Conservation (phyloP, 108 stramenopile genomes). For the Stephanodiscus triporus region DNA sequence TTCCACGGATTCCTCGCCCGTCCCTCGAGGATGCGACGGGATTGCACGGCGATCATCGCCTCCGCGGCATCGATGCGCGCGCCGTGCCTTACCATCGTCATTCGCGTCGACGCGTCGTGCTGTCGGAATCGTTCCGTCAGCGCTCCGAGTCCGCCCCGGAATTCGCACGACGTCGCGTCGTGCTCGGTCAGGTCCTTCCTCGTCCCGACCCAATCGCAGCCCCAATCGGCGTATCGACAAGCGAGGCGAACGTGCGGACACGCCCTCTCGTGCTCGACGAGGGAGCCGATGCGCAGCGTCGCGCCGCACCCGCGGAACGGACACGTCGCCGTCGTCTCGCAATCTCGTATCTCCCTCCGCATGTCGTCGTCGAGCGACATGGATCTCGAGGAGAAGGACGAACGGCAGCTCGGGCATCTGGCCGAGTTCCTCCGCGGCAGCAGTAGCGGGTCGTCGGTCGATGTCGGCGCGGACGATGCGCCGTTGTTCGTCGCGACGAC, state of each 20-base stretch:
- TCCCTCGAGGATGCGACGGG: conserved; percentile 1
- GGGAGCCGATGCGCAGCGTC: background rate
- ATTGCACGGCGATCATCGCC: conserved; percentile 2
- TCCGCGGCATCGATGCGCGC: conserved; percentile 2
- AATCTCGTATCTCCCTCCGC: conserved; percentile 25
- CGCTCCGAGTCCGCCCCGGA: conserved; percentile 4
- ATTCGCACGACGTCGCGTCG: conserved; percentile 19
- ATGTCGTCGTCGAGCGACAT: conserved; percentile 23
- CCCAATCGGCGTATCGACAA: conserved; percentile 44
- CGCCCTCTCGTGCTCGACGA: conserved; percentile 27
- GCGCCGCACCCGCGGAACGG: conserved; percentile 36
- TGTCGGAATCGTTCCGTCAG: conserved; percentile 13
- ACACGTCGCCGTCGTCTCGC: conserved; percentile 23
- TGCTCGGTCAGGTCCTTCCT: conserved; percentile 25
- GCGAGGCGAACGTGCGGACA: conserved; percentile 27
- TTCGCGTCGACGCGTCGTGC: background rate
- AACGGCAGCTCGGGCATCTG: conserved; percentile 46
- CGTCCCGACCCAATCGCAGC: conserved; percentile 45
- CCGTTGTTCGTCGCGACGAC: background rate
- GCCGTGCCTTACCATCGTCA: background rate
- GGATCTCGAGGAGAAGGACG: conserved; percentile 9
- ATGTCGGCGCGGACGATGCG: background rate
- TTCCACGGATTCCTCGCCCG: conserved; percentile 26
- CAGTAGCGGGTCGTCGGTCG: too few relatives aligned
- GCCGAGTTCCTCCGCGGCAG: too few relatives aligned